Base-by-base conservation (phyloP, 768 basidiomycete genomes). In the Rhodocollybia butyracea region DNA sequence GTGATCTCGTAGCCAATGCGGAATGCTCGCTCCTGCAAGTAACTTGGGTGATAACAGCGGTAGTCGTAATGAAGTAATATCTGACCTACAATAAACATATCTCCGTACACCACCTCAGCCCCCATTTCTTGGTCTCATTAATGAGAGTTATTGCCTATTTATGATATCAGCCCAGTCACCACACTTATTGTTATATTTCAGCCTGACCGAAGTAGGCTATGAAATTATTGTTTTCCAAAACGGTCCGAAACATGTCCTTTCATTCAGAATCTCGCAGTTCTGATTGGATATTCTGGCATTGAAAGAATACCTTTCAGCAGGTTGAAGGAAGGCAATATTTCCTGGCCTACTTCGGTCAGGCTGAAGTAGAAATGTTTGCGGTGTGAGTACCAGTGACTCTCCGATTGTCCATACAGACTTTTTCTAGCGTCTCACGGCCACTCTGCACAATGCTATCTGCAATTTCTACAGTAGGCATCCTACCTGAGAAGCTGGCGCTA, bases 391-490 rank as follows among this genome's bases (percentile, higher is more conserved):
- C 11, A 22, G 1, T 22, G 10, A 6, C 39, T 11, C 11, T 26
- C 36, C 39, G 17, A 34, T 27, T 5, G 26, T 22, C 21, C 4
- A n/a, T 21, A 4, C 73, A 8, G 36, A 89, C 95, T 82, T 94
- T 92, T 70, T 98, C 96, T 21, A 98, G 74, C 0, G 93, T 98
- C 71, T 98, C 95, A 36, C 97, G 79, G 5, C 97, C 96, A 40
- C 85, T 95, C 72, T 98, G 94, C 0, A 99, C 96, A 61, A 98
- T 98, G 55, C 93, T 93, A 64, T 99, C 97, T 0, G 97, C 97
- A 38, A 99, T 93, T 68, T 98, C 95, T 19, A 98, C 95, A 10
- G 91, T 93, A 22, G 97, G 97, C 97, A 99, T 98, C 46, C 97
- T 79, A 3, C 97, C 97, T 15, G 95, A 98, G 65, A 86, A 97